These are phyloP conservation scores for Schwanniomyces sp. DNA, from an alignment of 805 yeast genomes.

Conservation along the genomic window DNA sequence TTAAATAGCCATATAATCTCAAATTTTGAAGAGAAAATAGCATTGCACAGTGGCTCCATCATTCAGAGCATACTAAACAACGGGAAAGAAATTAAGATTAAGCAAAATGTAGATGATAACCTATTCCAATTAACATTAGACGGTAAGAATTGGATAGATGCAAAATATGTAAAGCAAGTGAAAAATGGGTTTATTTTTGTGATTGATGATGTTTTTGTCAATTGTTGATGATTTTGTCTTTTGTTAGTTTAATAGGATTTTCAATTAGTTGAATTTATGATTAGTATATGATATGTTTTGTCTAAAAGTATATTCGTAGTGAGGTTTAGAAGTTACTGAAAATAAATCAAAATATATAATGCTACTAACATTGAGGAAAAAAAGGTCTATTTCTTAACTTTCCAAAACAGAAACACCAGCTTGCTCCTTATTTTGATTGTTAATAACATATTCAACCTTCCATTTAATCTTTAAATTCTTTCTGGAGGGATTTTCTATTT, in stretches of 20 bases:
- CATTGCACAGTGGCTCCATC: conserved; percentile 10
- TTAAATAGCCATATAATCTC: conserved; percentile 61
- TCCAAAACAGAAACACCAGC: conserved; percentile 49
- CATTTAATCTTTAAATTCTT: conserved; percentile 67
- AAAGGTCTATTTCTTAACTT: background rate
- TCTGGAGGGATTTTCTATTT: conserved; percentile 30
- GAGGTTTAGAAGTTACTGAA: background rate
- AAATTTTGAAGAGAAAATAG: conserved; percentile 19
- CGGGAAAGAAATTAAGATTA: conserved; percentile 21
- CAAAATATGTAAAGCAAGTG: conserved; percentile 27
- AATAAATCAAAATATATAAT: background rate
- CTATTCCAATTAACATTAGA: conserved; percentile 15
- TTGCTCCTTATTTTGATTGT: conserved; percentile 51
- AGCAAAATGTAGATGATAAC: conserved; percentile 14
- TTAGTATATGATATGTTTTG: background rate
- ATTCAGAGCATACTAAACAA: conserved; percentile 16
- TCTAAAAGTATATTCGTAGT: background rate
- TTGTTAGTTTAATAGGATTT: background rate
- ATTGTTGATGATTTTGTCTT: conserved; percentile 7
- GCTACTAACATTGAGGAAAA: background rate
- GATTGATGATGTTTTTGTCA: conserved; percentile 32
- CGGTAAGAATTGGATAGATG: conserved; percentile 18
- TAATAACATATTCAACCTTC: conserved; percentile 59
- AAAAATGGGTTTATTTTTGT: conserved; percentile 41
- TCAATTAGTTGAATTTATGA: background rate